Conservation (phyloP, 2,329 filamentous ascomycete species). For the Amphichorda felina region DNA sequence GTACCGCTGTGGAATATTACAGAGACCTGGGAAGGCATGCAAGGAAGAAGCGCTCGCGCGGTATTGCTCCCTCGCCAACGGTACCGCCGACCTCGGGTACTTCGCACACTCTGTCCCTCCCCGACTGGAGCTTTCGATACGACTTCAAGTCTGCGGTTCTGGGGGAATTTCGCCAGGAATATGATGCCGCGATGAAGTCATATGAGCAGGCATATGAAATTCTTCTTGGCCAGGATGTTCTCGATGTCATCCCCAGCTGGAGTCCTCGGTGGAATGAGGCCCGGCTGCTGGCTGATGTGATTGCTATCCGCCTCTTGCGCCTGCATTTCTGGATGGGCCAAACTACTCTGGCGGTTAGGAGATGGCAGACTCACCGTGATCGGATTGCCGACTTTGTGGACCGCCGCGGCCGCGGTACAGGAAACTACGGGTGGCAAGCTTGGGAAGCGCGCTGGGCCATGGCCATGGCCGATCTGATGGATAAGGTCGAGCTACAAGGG, state of each 20-base stretch:
- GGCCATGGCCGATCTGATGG: slow-evolving; percentile 49
- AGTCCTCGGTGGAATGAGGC: slow-evolving; percentile 84
- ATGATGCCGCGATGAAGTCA: slow-evolving; percentile 74
- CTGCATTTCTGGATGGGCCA: slow-evolving; percentile 73
- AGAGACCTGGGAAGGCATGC: slow-evolving; percentile 86
- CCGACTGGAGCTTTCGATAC: slow-evolving; percentile 88
- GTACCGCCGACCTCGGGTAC: slow-evolving; percentile 73
- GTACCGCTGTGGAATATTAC: slow-evolving; percentile 77
- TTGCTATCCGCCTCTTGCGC: slow-evolving; percentile 70
- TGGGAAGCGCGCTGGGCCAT: slow-evolving; percentile 72
- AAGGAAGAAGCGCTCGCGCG: slow-evolving; percentile 75
- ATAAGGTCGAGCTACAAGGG: slow-evolving; percentile 38
- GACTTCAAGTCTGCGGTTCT: slow-evolving; percentile 89
- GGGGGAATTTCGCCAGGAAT: slow-evolving; percentile 86
- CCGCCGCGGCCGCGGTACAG: slow-evolving; percentile 70
- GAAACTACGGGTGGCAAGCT: slow-evolving; percentile 86
- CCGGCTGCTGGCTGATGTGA: slow-evolving; percentile 71
- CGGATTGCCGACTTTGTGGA: slow-evolving; percentile 69
- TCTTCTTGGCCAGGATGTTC: slow-evolving; percentile 69
- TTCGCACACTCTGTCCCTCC: slow-evolving; percentile 71
- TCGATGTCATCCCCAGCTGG: slow-evolving; percentile 85
- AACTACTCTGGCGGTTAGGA: slow-evolving; percentile 65
- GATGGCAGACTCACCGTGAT: slow-evolving; percentile 67
- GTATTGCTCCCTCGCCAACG: slow-evolving; percentile 67
- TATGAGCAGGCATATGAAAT: slow-evolving; percentile 82